phyloP scores from a whole-genome alignment of 2,329 filamentous ascomycete species.

The Arthroderma sp. region DNA sequence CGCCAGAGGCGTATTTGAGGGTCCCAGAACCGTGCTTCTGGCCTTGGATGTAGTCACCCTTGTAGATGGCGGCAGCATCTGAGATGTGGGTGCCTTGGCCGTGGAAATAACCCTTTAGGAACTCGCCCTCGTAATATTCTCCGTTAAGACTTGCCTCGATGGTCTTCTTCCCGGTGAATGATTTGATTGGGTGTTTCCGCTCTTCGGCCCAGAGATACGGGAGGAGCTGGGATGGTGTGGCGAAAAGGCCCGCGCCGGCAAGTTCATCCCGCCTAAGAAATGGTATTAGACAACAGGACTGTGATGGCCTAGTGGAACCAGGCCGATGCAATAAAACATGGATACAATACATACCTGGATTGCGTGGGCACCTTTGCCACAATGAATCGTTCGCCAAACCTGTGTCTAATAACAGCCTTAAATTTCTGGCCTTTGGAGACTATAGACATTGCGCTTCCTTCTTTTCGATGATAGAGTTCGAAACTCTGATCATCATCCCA shows the following conservation, averaged over 20 bases:
- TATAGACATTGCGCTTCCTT: slow-evolving; percentile 19
- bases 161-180: slow-evolving; percentile 35
- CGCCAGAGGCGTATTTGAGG: slow-evolving; percentile 44
- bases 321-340: background rate
- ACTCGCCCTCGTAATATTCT: slow-evolving; percentile 43
- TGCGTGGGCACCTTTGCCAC: slow-evolving; percentile 29
- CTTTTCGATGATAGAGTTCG: slow-evolving; percentile 31
- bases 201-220: slow-evolving; percentile 33
- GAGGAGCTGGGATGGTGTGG: slow-evolving; percentile 25
- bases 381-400: slow-evolving; percentile 29
- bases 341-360: slow-evolving; percentile 19
- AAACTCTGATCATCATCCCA: slow-evolving; percentile 28
- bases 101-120: slow-evolving; percentile 38
- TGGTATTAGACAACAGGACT: background rate
- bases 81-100: slow-evolving; percentile 42
- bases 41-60: slow-evolving; percentile 40
- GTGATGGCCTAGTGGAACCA: too few species aligned
- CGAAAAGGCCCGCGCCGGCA: slow-evolving; percentile 22
- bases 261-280: slow-evolving; percentile 20
- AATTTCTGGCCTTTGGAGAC: slow-evolving; percentile 22
- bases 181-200: slow-evolving; percentile 33
- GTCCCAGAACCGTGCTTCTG: slow-evolving; percentile 43
- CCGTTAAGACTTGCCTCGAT: slow-evolving; percentile 40
- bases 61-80: slow-evolving; percentile 43
- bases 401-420: slow-evolving; percentile 16